Evolutionary conservation across 371 early-diverging fungal species (phyloP).

Genomic region (Mucor plumbeus): DNA sequence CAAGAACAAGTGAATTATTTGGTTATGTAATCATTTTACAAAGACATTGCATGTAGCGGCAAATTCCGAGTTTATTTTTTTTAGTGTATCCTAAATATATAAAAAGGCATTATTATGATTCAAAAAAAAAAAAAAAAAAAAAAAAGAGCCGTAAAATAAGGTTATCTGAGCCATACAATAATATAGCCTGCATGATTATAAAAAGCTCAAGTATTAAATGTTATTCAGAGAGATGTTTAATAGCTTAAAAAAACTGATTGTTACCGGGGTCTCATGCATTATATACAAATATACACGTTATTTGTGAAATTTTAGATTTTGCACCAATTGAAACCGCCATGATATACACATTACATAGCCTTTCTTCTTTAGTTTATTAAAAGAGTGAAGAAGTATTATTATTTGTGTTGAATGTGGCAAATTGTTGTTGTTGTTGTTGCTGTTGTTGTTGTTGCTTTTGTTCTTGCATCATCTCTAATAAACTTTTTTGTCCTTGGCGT

Average conservation of each 20-base stretch:
- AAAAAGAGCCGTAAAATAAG: not conserved
- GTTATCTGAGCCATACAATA: not conserved
- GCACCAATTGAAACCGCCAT: too few relatives aligned
- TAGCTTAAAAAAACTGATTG: too few relatives aligned
- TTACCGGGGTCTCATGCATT: too few relatives aligned
- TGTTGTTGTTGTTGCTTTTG: conserved; percentile 42
- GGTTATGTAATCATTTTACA: not conserved
- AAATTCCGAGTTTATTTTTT: not conserved
- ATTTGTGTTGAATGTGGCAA: not conserved
- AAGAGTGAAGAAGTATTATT: conserved; percentile 2
- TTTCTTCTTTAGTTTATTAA: conserved; percentile 10
- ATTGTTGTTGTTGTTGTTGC: conserved; percentile 29
- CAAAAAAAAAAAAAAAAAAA: too few relatives aligned
- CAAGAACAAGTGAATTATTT: not conserved
- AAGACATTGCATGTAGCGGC: not conserved
- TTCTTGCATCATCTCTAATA: conserved; percentile 45
- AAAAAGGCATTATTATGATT: not conserved
- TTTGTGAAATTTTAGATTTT: too few relatives aligned
- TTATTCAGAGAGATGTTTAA: too few relatives aligned
- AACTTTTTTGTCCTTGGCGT: conserved; percentile 29
- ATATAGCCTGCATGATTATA: too few relatives aligned
- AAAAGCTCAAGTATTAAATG: too few relatives aligned
- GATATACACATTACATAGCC: too few relatives aligned
- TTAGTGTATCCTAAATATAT: not conserved
- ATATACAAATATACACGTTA: too few relatives aligned